phyloP scores from a whole-genome alignment of 345 rosid genomes.

The Combretum micranthum region DNA sequence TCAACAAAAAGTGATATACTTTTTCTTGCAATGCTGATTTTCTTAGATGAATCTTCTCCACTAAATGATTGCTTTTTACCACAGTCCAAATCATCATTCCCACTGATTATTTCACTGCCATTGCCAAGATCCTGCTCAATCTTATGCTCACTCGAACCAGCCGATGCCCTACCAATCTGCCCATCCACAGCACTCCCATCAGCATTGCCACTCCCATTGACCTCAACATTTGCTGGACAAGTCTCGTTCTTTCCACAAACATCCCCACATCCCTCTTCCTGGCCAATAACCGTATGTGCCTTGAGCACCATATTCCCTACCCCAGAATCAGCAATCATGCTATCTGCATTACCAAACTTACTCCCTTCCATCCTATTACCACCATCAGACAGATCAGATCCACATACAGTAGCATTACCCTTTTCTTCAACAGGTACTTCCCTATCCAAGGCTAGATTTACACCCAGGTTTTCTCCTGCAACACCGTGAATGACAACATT shows the following conservation, averaged over 20 bases:
- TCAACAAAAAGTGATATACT: slow-evolving; percentile 68
- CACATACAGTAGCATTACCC: too few species aligned
- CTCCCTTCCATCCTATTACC: too few species aligned
- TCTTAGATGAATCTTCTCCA: slow-evolving; percentile 27
- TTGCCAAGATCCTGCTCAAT: slow-evolving; percentile 6
- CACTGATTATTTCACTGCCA: slow-evolving; percentile 12
- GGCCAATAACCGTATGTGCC: slow-evolving; percentile 4
- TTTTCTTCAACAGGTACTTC: too few species aligned
- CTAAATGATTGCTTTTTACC: slow-evolving; percentile 13
- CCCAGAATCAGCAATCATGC: slow-evolving; percentile 2
- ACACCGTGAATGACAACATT: slow-evolving; percentile 5
- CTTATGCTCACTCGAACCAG: not conserved
- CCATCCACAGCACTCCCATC: slow-evolving; percentile 6
- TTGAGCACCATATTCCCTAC: not conserved
- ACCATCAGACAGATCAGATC: too few species aligned
- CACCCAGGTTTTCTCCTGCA: not conserved
- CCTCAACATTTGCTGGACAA: not conserved
- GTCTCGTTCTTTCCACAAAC: slow-evolving; percentile 12
- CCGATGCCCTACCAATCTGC: not conserved
- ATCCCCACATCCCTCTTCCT: slow-evolving; percentile 11
- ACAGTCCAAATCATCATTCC: slow-evolving; percentile 20
- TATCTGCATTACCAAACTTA: too few species aligned
- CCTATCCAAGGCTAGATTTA: too few species aligned
- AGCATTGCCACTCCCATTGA: slow-evolving; percentile 5
- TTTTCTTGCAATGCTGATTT: slow-evolving; percentile 44